These are phyloP conservation scores for Hygrocybe punicea DNA, from an alignment of 768 basidiomycete genomes.

Conservation along the genomic window DNA sequence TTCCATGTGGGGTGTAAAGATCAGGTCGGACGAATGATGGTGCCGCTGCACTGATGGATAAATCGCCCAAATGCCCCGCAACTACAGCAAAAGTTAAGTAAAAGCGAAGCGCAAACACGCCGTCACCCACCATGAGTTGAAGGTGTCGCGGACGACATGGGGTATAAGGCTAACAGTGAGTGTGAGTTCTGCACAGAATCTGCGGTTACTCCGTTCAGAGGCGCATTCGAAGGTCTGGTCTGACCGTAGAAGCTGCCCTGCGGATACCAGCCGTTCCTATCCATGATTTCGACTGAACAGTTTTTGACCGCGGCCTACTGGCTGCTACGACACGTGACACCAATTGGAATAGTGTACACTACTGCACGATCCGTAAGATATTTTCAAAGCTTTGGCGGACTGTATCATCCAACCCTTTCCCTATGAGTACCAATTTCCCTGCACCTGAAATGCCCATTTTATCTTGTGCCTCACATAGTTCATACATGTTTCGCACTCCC, in stretches of 20 bases:
- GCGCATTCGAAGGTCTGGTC: conserved; percentile 2
- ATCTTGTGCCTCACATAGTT: conserved; percentile 53
- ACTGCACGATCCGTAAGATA: background rate
- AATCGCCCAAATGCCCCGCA: conserved; percentile 58
- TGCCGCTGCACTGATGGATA: conserved; percentile 56
- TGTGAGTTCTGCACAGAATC: conserved; percentile 68
- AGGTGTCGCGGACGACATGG: conserved; percentile 74
- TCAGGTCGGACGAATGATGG: conserved; percentile 63
- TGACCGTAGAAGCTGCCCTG: conserved; percentile 1
- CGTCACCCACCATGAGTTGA: conserved; percentile 60
- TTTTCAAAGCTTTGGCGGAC: conserved; percentile 54
- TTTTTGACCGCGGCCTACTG: too few relatives aligned
- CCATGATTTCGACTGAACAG: background rate
- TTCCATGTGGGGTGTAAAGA: conserved; percentile 45
- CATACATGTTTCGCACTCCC: conserved; percentile 89
- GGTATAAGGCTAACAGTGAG: conserved; percentile 61
- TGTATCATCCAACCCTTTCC: conserved; percentile 63
- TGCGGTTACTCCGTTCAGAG: conserved; percentile 21
- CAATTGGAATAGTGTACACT: too few relatives aligned
- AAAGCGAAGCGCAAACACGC: background rate
- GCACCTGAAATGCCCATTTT: conserved; percentile 51
- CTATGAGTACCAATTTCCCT: conserved; percentile 87
- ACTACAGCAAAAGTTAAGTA: conserved; percentile 40
- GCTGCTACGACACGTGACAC: too few relatives aligned
- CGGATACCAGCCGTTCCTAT: conserved; percentile 1